These are phyloP conservation scores for Lumnitzera littorea DNA, from an alignment of 345 rosid genomes.

Conservation along the genomic window DNA sequence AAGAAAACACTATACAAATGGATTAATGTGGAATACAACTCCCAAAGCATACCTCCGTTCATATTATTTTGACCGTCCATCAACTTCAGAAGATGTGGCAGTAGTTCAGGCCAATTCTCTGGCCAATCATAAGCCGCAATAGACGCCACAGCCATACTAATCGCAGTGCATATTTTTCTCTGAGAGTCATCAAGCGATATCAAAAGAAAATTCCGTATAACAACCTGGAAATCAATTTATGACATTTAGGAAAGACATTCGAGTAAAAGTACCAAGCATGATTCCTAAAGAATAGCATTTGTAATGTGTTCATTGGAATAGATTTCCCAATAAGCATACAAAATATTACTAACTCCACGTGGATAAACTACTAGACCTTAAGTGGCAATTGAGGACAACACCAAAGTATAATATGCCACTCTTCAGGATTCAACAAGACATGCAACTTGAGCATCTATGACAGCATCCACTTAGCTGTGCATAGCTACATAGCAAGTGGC, in stretches of 20 bases:
- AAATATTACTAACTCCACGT: not conserved
- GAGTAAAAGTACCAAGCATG: too few species aligned
- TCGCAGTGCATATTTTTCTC: conserved; percentile 75
- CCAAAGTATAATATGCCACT: too few species aligned
- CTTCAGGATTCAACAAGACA: too few species aligned
- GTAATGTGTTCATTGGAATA: not conserved
- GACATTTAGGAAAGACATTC: not conserved
- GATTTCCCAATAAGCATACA: not conserved
- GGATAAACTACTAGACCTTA: too few species aligned
- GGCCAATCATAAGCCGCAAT: conserved; percentile 88
- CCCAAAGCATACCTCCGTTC: conserved; percentile 46
- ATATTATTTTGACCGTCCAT: conserved; percentile 50
- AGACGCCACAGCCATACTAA: conserved; percentile 79
- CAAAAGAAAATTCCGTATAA: conserved; percentile 64
- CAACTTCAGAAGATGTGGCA: conserved; percentile 68
- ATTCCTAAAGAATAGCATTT: not conserved
- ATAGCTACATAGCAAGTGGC: too few species aligned
- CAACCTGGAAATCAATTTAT: conserved; percentile 34
- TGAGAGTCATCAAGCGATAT: conserved; percentile 68
- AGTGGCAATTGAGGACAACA: too few species aligned
- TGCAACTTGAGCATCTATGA: too few species aligned
- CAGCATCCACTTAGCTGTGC: too few species aligned
- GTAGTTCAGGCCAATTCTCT: conserved; percentile 80
- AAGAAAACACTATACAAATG: not conserved
- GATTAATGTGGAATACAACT: not conserved